These are phyloP conservation scores for Trichocladium uniseriatum DNA, from an alignment of 495 filamentous ascomycete species.

Conservation along the genomic window DNA sequence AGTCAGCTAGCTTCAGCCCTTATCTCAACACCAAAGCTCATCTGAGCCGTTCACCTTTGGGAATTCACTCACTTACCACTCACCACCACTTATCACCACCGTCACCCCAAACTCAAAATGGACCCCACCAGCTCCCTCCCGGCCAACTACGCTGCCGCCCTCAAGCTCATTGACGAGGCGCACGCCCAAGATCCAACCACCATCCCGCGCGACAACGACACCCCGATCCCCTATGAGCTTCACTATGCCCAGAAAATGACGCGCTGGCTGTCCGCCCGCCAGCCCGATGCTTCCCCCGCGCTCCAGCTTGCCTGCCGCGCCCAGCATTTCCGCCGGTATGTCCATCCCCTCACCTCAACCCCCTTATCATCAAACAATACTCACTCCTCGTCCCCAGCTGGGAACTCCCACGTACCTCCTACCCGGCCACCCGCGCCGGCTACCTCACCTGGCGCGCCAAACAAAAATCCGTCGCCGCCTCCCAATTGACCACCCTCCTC, in stretches of 20 bases:
- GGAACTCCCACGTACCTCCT: conserved; percentile 63
- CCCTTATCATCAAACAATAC: neutral
- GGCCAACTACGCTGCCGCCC: conserved; percentile 33
- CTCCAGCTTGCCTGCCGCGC: conserved; percentile 68
- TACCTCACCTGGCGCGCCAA: conserved; percentile 68
- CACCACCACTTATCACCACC: neutral
- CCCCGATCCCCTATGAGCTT: conserved; percentile 57
- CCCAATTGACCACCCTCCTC: conserved; percentile 43
- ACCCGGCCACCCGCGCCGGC: conserved; percentile 58
- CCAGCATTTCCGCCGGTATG: conserved; percentile 56
- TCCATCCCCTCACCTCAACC: neutral
- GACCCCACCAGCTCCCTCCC: conserved; percentile 15
- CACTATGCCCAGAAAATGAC: conserved; percentile 75
- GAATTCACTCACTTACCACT: too few relatives aligned
- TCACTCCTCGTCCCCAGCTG: conserved; percentile 45
- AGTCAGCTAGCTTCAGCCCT: neutral
- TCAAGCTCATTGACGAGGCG: conserved; percentile 59
- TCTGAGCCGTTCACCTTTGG: too few relatives aligned
- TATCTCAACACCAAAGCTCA: too few relatives aligned
- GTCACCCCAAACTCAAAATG: conserved; percentile 12
- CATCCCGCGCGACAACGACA: conserved; percentile 22
- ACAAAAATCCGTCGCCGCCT: conserved; percentile 61
- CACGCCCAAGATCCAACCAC: conserved; percentile 58
- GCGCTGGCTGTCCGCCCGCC: conserved; percentile 48
- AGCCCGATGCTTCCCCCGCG: conserved; percentile 49